These are phyloP conservation scores for Phytopythium helicoides DNA, from an alignment of 352 stramenopile genomes.

Conservation along the genomic window DNA sequence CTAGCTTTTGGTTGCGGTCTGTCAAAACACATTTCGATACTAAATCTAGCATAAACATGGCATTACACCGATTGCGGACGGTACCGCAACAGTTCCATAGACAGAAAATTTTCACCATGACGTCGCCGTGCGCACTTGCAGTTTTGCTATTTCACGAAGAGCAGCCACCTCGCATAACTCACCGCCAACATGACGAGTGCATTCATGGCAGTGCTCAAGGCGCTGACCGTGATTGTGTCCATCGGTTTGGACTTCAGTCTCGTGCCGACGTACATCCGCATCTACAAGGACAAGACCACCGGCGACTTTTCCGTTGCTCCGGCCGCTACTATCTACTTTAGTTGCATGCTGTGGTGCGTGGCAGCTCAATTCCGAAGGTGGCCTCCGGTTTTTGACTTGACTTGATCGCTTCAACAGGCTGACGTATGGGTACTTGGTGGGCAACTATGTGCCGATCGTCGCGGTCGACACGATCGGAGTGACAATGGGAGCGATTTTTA, in stretches of 20 bases:
- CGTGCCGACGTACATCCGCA: slow-evolving; percentile 10
- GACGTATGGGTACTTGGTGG: slow-evolving; percentile 29
- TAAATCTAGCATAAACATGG: too few species aligned
- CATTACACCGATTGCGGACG: too few species aligned
- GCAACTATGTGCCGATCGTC: slow-evolving; percentile 32
- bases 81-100: too few species aligned
- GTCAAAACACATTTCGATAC: too few species aligned
- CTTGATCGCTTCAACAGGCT: too few species aligned
- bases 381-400: too few species aligned
- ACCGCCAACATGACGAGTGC: not conserved
- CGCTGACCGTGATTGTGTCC: slow-evolving; percentile 15
- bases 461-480: slow-evolving; percentile 18
- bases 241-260: slow-evolving; percentile 16
- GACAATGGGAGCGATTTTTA: slow-evolving; percentile 17
- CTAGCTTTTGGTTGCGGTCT: too few species aligned
- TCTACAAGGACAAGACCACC: slow-evolving; percentile 14
- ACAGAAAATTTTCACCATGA: too few species aligned
- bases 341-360: slow-evolving; percentile 18
- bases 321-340: slow-evolving; percentile 14
- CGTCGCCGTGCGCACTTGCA: not conserved
- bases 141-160: not conserved
- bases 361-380: not conserved
- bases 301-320: slow-evolving; percentile 14
- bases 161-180: not conserved
- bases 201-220: slow-evolving; percentile 14